Evolutionary conservation across 106 monocot species (phyloP).

Genomic region (Allium fistulosum): DNA sequence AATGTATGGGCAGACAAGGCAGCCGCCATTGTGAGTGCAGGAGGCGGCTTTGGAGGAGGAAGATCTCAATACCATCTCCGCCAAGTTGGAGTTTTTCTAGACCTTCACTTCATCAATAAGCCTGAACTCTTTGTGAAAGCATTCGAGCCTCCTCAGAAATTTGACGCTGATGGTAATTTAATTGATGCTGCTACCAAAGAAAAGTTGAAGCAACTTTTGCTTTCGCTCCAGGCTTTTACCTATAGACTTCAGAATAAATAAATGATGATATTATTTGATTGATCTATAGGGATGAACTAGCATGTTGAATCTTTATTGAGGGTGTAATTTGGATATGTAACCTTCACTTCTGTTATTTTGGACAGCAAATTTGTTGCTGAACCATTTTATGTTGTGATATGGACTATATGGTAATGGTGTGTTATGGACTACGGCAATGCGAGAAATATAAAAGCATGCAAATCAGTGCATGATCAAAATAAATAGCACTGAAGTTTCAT

Average conservation of each 20-base stretch:
- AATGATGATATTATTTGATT: too few species aligned
- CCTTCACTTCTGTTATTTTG: too few species aligned
- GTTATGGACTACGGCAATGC: too few species aligned
- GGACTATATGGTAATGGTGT: too few species aligned
- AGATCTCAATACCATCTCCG: slow-evolving; percentile 59
- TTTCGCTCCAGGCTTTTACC: slow-evolving; percentile 51
- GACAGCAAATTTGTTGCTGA: too few species aligned
- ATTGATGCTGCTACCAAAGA: slow-evolving; percentile 33
- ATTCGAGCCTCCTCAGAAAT: slow-evolving; percentile 29
- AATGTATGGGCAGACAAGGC: slow-evolving; percentile 51
- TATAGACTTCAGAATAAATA: slow-evolving; percentile 9
- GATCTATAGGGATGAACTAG: too few species aligned
- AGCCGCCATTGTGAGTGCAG: slow-evolving; percentile 44
- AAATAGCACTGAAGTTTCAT: too few species aligned
- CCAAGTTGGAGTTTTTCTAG: slow-evolving; percentile 54
- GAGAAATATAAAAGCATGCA: too few species aligned
- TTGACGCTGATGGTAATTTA: slow-evolving; percentile 43
- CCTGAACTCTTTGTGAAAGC: slow-evolving; percentile 42
- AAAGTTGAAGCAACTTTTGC: slow-evolving; percentile 34
- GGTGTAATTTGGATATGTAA: too few species aligned
- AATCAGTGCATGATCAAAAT: too few species aligned
- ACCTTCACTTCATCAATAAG: slow-evolving; percentile 72
- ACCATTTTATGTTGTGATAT: too few species aligned
- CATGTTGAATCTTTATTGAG: too few species aligned
- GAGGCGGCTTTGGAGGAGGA: slow-evolving; percentile 38